Conservation (phyloP, 805 yeast species). For the Candida namnaoensis region DNA sequence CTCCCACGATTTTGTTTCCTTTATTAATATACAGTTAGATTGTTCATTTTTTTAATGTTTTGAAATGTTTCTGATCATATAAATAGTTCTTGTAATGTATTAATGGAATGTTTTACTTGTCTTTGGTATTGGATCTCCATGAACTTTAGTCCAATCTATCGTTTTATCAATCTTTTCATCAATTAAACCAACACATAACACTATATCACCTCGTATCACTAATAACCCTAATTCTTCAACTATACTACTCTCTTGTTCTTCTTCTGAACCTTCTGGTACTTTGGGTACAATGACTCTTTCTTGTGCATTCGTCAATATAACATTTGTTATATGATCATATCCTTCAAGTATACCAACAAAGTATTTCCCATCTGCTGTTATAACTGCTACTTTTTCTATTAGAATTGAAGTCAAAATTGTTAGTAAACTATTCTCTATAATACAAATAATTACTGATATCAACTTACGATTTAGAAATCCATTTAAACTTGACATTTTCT, state of each 20-base stretch:
- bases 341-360: conserved; percentile 45
- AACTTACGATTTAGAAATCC: conserved; percentile 15
- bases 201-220: conserved; percentile 50
- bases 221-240: conserved; percentile 34
- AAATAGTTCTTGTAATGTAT: neutral
- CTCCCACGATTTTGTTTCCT: neutral
- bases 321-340: conserved; percentile 56
- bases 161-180: conserved; percentile 31
- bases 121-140: conserved; percentile 14
- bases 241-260: conserved; percentile 14
- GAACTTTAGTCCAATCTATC: conserved; percentile 25
- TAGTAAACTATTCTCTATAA: conserved; percentile 1
- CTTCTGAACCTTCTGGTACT: conserved; percentile 24
- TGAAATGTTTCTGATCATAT: too few species aligned
- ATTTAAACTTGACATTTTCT: conserved; percentile 12
- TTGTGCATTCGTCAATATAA: conserved; percentile 40
- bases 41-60: too few species aligned
- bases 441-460: neutral
- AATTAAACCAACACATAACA: conserved; percentile 47
- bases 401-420: conserved; percentile 8
- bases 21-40: neutral
- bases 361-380: conserved; percentile 49
- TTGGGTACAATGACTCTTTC: conserved; percentile 40
- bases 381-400: conserved; percentile 40
- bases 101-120: conserved; percentile 15